These are phyloP conservation scores for Nakazawaea molendinolei DNA, from an alignment of 805 yeast genomes.

Conservation along the genomic window DNA sequence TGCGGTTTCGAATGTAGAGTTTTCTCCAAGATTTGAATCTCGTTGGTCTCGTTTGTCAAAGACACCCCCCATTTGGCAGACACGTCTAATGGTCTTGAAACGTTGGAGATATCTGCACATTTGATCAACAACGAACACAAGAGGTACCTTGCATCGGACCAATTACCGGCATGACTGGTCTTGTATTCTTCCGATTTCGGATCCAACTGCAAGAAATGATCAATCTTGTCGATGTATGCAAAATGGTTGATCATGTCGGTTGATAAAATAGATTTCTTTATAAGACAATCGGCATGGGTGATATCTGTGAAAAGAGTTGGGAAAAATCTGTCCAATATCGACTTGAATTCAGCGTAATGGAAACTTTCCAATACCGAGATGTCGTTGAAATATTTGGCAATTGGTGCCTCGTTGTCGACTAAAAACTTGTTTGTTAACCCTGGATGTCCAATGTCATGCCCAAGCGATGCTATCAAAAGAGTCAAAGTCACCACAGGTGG, in stretches of 20 bases:
- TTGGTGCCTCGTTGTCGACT: conserved; percentile 49
- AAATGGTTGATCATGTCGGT: conserved; percentile 94
- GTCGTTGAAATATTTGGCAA: conserved; percentile 55
- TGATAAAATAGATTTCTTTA: conserved; percentile 43
- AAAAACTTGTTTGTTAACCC: conserved; percentile 84
- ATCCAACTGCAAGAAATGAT: conserved; percentile 18
- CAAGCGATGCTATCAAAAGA: conserved; percentile 25
- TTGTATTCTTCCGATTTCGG: conserved; percentile 3
- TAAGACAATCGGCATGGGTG: conserved; percentile 7
- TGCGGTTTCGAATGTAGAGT: not conserved
- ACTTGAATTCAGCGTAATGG: conserved; percentile 62
- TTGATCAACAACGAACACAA: conserved; percentile 70
- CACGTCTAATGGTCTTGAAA: conserved; percentile 68
- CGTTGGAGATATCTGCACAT: conserved; percentile 95
- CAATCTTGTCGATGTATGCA: conserved; percentile 54
- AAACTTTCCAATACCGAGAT: conserved; percentile 75
- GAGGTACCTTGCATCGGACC: conserved; percentile 27
- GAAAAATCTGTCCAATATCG: conserved; percentile 46
- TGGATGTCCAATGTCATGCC: conserved; percentile 96
- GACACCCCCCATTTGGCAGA: conserved; percentile 84
- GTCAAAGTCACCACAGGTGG: conserved; percentile 3
- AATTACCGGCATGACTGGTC: conserved; percentile 17
- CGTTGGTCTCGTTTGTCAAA: conserved; percentile 71
- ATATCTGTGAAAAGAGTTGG: conserved; percentile 25
- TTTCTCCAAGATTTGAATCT: conserved; percentile 30